These are phyloP conservation scores for Xylaria sp. DNA, from an alignment of 2,329 filamentous ascomycete genomes.

Conservation along the genomic window DNA sequence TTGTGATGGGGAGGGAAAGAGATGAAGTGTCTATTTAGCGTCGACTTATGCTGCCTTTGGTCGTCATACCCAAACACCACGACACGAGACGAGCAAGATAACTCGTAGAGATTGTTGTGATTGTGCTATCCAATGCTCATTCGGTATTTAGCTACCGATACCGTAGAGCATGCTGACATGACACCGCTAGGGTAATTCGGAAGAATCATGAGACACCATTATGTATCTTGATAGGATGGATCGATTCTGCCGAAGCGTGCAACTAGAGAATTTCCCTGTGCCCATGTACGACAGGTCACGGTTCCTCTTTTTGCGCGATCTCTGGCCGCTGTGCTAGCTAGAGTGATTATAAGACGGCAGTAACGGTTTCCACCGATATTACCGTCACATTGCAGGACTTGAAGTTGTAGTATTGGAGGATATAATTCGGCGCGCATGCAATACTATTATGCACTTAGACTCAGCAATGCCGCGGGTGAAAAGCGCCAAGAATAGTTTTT, in stretches of 20 bases:
- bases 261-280: slow-evolving; percentile 30
- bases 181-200: slow-evolving; percentile 41
- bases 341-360: slow-evolving; percentile 20
- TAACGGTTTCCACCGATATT: slow-evolving; percentile 24
- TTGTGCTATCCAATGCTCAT: slow-evolving; percentile 33
- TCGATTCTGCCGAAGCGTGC: slow-evolving; percentile 38
- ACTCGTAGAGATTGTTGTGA: slow-evolving; percentile 25
- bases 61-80: slow-evolving; percentile 15
- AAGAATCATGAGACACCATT: slow-evolving; percentile 40
- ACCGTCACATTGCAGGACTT: slow-evolving; percentile 27
- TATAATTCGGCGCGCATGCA: slow-evolving; percentile 12
- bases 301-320: slow-evolving; percentile 24
- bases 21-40: background rate
- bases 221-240: slow-evolving; percentile 41
- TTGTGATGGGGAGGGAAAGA: slow-evolving; percentile 1
- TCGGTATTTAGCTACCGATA: slow-evolving; percentile 22
- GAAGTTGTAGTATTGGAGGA: slow-evolving; percentile 23
- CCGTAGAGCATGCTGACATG: slow-evolving; percentile 34
- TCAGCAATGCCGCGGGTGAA: slow-evolving; percentile 1
- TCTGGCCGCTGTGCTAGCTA: slow-evolving; percentile 19
- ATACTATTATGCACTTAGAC: slow-evolving; percentile 17
- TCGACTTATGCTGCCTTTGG: slow-evolving; percentile 7
- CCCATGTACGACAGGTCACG: slow-evolving; percentile 37
- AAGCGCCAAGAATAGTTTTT: slow-evolving; percentile 5
- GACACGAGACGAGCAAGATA: slow-evolving; percentile 35